Percentiles rank a stretch among this genome's conserved stretches.
Conservation (phyloP, 805 yeast genomes). For the Ogataea nakhonphanomensis region DNA sequence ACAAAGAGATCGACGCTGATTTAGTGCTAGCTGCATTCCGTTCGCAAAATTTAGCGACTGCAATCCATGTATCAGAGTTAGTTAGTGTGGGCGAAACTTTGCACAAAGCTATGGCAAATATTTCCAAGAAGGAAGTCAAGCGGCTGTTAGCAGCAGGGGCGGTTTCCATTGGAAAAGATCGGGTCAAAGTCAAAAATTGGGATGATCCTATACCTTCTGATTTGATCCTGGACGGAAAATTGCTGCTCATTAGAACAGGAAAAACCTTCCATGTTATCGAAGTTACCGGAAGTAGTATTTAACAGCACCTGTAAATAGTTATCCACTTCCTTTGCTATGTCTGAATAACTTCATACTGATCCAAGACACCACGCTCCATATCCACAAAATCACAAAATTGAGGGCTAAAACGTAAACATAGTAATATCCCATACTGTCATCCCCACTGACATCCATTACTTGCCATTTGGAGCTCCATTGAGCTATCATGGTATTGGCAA, state of each 20-base stretch:
- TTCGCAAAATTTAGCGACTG: slow-evolving; percentile 51
- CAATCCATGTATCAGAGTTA: slow-evolving; percentile 33
- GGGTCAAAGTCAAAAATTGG: slow-evolving; percentile 45
- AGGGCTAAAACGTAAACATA: slow-evolving; percentile 31
- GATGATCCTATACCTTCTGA: slow-evolving; percentile 46
- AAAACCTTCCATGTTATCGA: slow-evolving; percentile 65
- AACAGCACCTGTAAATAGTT: slow-evolving; percentile 7
- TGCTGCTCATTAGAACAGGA: slow-evolving; percentile 71
- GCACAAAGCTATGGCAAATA: slow-evolving; percentile 46
- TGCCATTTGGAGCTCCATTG: slow-evolving; percentile 5
- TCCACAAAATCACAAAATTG: slow-evolving; percentile 42
- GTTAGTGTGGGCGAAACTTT: slow-evolving; percentile 50
- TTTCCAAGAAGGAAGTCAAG: slow-evolving; percentile 33
- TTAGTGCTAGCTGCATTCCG: slow-evolving; percentile 54
- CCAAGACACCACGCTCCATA: slow-evolving; percentile 78
- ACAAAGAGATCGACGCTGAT: slow-evolving; percentile 42
- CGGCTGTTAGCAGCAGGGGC: slow-evolving; percentile 68
- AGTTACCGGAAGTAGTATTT: slow-evolving; percentile 21
- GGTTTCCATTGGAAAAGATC: slow-evolving; percentile 62
- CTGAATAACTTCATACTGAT: slow-evolving; percentile 75
- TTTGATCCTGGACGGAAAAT: slow-evolving; percentile 53
- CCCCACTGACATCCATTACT: slow-evolving; percentile 18
- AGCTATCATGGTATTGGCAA: slow-evolving; percentile 6
- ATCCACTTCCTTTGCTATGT: slow-evolving; percentile 66
- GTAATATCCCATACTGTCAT: slow-evolving; percentile 26